Evolutionary conservation across 805 yeast species (phyloP), one percentile per base, ranked within the genome.

Genomic region (Hermanozyma aechmeae): DNA sequence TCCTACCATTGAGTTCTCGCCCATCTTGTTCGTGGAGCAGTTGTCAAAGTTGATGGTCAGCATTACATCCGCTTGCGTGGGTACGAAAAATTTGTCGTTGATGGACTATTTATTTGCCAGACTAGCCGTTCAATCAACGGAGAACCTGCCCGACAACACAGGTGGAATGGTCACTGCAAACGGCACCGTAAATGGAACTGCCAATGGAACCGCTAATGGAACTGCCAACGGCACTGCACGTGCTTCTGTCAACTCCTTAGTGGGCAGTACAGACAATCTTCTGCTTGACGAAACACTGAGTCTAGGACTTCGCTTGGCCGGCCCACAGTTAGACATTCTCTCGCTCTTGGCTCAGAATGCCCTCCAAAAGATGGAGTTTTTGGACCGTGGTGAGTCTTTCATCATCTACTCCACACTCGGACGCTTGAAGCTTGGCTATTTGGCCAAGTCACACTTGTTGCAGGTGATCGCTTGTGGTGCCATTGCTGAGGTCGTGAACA

Each of bases 381-480:
- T 78, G 32, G 82, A 78, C 38, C 58, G 70, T 18, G 80, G 81
- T 17, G 71, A 71, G 18, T 57, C 68, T 4, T 75, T 66, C 46
- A 61, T 76, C 34, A 74, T 68, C 16, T 56, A 74, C 34, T 68
- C 73, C 0, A 65, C 74, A 4, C 53, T 53, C 21, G 56, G 59
- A 23, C 55, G 78, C 24, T 52, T 74, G 27, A 58, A 57, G 23
- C 48, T 68, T 15, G 78, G 79, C 0, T 67, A 71, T 39, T 44
- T 56, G 16, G 61, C 78, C n/a, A 77, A 78, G 46, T 54, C 73
- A 15, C 48, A 56, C 30, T 69, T 72, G 14, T 53, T 81, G 19
- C 79, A 79, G 46, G 65, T 77, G n/a, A 62, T 82, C 6, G 67
- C 75, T 5, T 66, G 73, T 27, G 78, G 80, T 7, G 57, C 65